Evolutionary conservation across 208 protist species (phyloP), one percentile per base, ranked within the genome.

Genomic region (Trypanosoma conorhini): DNA sequence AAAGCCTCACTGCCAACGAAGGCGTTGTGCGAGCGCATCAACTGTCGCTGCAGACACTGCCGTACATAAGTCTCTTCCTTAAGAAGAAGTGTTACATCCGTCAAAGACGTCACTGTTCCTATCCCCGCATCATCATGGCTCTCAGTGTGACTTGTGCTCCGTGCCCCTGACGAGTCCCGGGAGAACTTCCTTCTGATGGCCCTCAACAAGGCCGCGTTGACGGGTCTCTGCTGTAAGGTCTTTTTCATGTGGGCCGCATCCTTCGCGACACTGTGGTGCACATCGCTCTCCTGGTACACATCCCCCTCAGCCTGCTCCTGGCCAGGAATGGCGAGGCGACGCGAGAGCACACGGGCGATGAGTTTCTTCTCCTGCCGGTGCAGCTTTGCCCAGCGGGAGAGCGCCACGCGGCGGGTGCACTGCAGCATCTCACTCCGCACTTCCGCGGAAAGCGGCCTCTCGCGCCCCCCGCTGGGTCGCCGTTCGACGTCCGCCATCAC

Each of bases 61-160:
- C 86, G 80, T 48, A 80, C 50, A 57, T 80, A 85, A 19, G 56
- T 9, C 63, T 91, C 86, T 50, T 88, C 86, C 54, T 74, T 78
- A 13, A 35, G 0, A 42, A 91, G 66, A 28, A 87, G 72, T 58
- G 33, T 60, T 3, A n/a, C n/a, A 17, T 72, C 52, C 63, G 63
- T 17, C 19, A 42, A 59, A 35, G 19, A 59, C 1, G 38, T 26
- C 12, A 0, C 33, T 21, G 26, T 35, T 31, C 17, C 28, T 24
- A 10, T 42, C 10, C 30, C 19, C 35, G 2, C 19, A 61, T 60
- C 31, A 60, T 60, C 15, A 35, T 38, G 5, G 33, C 1, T 17
- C 5, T 38, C 31, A 31, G 1, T 60, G 17, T 60, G 17, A 4
- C 22, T 21, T 54, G 50, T 46, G 15, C 42, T 46, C 42, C 9